Evolutionary conservation across 2,329 filamentous ascomycete genomes (phyloP).

Genomic region (Daldinia eschscholtzii): DNA sequence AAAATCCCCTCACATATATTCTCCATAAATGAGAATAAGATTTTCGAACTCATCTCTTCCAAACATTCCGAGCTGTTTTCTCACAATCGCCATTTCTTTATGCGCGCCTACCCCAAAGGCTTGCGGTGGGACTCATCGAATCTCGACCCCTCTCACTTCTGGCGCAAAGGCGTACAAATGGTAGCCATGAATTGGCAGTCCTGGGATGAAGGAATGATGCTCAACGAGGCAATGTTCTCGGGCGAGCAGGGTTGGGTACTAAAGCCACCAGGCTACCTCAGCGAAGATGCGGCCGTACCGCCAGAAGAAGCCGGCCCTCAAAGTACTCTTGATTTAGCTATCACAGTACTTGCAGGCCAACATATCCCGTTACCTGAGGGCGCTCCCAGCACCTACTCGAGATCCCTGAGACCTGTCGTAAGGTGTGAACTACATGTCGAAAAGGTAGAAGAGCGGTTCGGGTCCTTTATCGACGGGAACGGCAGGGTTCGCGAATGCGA

Average conservation of each 20-base stretch:
- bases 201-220: constrained; percentile 92
- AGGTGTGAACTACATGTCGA: constrained; percentile 87
- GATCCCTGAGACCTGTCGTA: constrained; percentile 77
- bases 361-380: constrained; percentile 72
- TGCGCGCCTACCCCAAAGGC: constrained; percentile 90
- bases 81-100: constrained; percentile 89
- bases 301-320: constrained; percentile 62
- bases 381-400: constrained; percentile 63
- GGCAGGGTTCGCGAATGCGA: constrained; percentile 67
- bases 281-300: constrained; percentile 55
- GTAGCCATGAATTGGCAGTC: constrained; percentile 98
- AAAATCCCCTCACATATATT: constrained; percentile 78
- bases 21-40: constrained; percentile 87
- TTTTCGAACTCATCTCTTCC: constrained; percentile 69
- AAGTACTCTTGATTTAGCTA: constrained; percentile 72
- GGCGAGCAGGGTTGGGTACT: constrained; percentile 85
- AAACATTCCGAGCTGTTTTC: constrained; percentile 81
- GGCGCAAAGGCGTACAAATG: constrained; percentile 97
- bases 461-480: constrained; percentile 54
- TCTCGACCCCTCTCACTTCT: constrained; percentile 90
- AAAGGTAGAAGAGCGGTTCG: constrained; percentile 59
- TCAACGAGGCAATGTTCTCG: constrained; percentile 98
- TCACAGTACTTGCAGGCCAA: constrained; percentile 83
- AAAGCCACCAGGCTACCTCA: constrained; percentile 82
- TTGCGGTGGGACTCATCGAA: constrained; percentile 89